phyloP scores from a whole-genome alignment of 2,329 filamentous ascomycete species.

The Colletotrichum plurivorum region DNA sequence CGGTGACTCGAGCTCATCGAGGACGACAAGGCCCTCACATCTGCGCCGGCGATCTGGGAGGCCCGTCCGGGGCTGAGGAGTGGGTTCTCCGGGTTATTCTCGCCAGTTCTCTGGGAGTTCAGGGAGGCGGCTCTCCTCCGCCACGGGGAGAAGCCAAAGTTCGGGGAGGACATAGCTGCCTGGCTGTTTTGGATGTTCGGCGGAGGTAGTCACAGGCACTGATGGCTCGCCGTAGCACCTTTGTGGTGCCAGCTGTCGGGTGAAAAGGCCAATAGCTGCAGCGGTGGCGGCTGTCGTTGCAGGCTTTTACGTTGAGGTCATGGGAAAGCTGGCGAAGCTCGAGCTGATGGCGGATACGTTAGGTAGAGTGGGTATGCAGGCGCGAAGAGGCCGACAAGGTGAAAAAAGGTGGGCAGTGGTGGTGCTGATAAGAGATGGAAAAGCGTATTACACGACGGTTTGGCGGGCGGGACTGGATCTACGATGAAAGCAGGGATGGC shows the following conservation, averaged over 20 bases:
- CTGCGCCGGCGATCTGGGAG: slow-evolving; percentile 43
- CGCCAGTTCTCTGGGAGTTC: slow-evolving; percentile 39
- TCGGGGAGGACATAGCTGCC: slow-evolving; percentile 61
- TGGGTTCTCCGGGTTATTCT: slow-evolving; percentile 43
- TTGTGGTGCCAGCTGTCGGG: slow-evolving; percentile 22
- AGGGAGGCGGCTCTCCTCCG: slow-evolving; percentile 52
- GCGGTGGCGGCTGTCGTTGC: slow-evolving; percentile 12
- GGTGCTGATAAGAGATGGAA: slow-evolving; percentile 35
- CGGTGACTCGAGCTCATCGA: slow-evolving; percentile 59
- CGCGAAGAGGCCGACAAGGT: not conserved
- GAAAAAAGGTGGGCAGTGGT: slow-evolving; percentile 23
- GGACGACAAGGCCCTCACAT: slow-evolving; percentile 54
- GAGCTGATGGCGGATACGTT: not conserved
- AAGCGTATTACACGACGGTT: slow-evolving; percentile 31
- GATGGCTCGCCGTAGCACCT: slow-evolving; percentile 27
- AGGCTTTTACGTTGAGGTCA: slow-evolving; percentile 30
- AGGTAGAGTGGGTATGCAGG: not conserved
- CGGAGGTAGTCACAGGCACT: slow-evolving; percentile 6
- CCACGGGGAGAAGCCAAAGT: slow-evolving; percentile 64
- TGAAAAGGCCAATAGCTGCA: slow-evolving; percentile 25
- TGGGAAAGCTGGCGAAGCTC: slow-evolving; percentile 33
- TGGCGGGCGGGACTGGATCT: slow-evolving; percentile 33
- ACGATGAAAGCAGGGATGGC: slow-evolving; percentile 34
- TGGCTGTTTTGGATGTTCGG: slow-evolving; percentile 19
- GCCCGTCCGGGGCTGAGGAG: slow-evolving; percentile 41